Evolutionary conservation across 73 alveolate species (phyloP).

Genomic region (Paramecium octaurelia): DNA sequence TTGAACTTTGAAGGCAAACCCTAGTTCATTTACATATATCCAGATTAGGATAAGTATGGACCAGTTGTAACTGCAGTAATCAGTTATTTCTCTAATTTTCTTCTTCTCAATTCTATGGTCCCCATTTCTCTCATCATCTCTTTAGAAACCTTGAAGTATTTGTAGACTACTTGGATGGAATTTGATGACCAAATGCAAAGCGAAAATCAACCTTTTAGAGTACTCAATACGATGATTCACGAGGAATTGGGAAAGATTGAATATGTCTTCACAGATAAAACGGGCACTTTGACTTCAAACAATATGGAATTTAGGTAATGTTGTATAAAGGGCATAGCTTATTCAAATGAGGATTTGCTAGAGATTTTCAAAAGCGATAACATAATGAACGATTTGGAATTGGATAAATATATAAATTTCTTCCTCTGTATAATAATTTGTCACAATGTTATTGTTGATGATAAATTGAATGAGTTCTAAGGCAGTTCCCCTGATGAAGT

Average conservation of each 20-base stretch:
- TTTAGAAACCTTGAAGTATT: constrained; percentile 53
- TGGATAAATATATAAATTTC: constrained; percentile 69
- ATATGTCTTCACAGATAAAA: constrained; percentile 79
- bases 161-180: constrained; percentile 59
- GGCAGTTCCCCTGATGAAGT: constrained; percentile 96
- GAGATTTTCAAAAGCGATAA: constrained; percentile 42
- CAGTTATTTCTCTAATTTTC: constrained; percentile 60
- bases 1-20: neutral
- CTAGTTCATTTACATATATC: neutral
- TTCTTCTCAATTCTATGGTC: constrained; percentile 60
- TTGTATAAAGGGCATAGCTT: constrained; percentile 43
- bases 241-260: constrained; percentile 79
- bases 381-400: constrained; percentile 38
- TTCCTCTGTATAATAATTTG: constrained; percentile 70
- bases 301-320: constrained; percentile 59
- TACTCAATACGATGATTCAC: constrained; percentile 52
- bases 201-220: constrained; percentile 40
- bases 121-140: constrained; percentile 65
- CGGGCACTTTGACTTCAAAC: constrained; percentile 63
- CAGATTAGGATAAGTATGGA: neutral
- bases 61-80: constrained; percentile 41
- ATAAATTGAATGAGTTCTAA: constrained; percentile 69
- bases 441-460: constrained; percentile 78
- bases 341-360: constrained; percentile 27
- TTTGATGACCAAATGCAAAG: constrained; percentile 62